Conservation (phyloP, 768 basidiomycete species). For the Lyophyllum shimeji region DNA sequence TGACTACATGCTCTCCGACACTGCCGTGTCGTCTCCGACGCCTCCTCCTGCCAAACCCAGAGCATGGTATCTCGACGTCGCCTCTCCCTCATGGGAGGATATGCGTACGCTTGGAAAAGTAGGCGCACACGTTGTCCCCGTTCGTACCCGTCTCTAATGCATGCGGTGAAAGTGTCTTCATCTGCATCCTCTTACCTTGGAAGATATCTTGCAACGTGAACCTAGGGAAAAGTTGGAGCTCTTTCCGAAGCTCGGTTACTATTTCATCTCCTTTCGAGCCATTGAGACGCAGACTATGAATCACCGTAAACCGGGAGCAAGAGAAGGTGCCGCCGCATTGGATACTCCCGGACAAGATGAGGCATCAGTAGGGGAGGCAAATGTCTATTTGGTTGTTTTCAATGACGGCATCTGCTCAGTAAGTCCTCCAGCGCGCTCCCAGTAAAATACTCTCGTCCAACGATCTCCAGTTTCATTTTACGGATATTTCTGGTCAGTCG, state of each 20-base stretch:
- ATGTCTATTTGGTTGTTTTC: constrained; percentile 89
- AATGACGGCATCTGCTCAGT: constrained; percentile 83
- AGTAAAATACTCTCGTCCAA: background rate
- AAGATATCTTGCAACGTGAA: constrained; percentile 91
- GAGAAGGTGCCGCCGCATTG: constrained; percentile 18
- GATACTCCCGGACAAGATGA: constrained; percentile 29
- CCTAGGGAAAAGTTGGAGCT: constrained; percentile 89
- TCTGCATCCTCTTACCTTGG: constrained; percentile 89
- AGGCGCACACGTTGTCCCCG: constrained; percentile 11
- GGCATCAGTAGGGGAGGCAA: constrained; percentile 67
- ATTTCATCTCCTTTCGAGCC: constrained; percentile 85
- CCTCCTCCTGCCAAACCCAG: constrained; percentile 30
- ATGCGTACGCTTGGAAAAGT: constrained; percentile 85
- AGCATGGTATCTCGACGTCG: constrained; percentile 91
- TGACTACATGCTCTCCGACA: constrained; percentile 10
- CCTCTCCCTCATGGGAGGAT: constrained; percentile 86
- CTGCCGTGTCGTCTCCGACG: background rate
- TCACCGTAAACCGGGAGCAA: constrained; percentile 26
- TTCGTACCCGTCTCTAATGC: background rate
- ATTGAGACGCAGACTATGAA: constrained; percentile 59
- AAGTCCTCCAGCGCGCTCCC: constrained; percentile 23
- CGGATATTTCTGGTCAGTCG: constrained; percentile 66
- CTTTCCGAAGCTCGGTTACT: constrained; percentile 87
- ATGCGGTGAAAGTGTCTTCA: constrained; percentile 60
- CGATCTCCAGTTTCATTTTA: constrained; percentile 76